Percentiles rank a stretch among this genome's conserved stretches.
Conservation (phyloP, 495 filamentous ascomycete species). For the Saxispiralis lemnorum region DNA sequence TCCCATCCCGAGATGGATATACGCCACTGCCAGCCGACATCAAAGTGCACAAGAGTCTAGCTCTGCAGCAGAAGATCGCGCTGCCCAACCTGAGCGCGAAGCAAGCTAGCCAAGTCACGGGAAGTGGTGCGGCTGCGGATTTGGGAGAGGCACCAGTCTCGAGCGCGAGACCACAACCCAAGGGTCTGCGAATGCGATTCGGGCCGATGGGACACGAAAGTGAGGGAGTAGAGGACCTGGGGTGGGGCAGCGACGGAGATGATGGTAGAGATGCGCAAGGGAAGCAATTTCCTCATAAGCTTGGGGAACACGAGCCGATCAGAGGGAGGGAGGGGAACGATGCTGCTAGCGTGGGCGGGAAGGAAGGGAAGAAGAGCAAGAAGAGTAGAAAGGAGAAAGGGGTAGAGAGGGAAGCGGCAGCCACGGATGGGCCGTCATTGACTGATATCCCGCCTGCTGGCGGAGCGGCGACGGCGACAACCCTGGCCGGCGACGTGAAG, state of each 20-base stretch:
- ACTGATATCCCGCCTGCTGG: too few relatives aligned
- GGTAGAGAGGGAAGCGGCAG: conserved; percentile 1
- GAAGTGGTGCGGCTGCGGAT: conserved; percentile 25
- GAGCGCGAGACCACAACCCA: conserved; percentile 33
- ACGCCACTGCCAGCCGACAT: not conserved
- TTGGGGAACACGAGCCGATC: not conserved
- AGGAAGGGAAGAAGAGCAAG: conserved; percentile 15
- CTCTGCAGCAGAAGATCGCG: conserved; percentile 18
- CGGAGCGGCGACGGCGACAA: not conserved
- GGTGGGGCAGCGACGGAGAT: conserved; percentile 28
- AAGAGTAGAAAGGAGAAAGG: conserved; percentile 9
- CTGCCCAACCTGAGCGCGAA: conserved; percentile 23
- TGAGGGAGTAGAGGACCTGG: conserved; percentile 30
- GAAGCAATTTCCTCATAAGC: not conserved
- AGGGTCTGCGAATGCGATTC: conserved; percentile 43
- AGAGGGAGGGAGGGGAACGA: not conserved
- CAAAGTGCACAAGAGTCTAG: conserved; percentile 6
- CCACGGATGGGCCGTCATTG: not conserved
- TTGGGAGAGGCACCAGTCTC: conserved; percentile 21
- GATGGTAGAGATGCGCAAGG: conserved; percentile 21
- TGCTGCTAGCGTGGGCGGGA: conserved; percentile 1
- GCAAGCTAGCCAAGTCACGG: conserved; percentile 19
- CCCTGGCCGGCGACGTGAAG: not conserved
- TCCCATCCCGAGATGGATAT: conserved; percentile 4
- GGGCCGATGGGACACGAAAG: conserved; percentile 20